Base-by-base conservation (phyloP, 192 early-diverging fungal genomes). In the Entophlyctis helioformis region DNA sequence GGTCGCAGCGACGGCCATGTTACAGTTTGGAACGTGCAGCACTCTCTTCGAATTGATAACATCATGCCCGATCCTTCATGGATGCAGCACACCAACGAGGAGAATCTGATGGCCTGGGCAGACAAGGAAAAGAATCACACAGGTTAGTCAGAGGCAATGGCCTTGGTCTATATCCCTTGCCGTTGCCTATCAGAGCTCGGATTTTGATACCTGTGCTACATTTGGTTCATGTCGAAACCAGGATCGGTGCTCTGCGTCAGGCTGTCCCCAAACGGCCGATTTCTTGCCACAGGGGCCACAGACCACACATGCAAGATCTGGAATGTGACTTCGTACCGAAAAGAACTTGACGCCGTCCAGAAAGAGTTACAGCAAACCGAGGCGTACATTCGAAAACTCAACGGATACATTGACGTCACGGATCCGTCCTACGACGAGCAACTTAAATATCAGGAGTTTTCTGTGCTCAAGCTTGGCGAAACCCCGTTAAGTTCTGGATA, bases 231-330 rank as follows among this genome's bases (percentile, higher is more conserved):
- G 29, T 31, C 11, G 29, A 11, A 31, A 2, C 4, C 36, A 57
- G 71, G 68, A 9, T 53, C 75, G 2, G 68, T 78, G 21, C 36
- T 72, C 38, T 54, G 46, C 21, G 38, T 72, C 21, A 41, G 43
- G 18, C 38, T 76, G 8, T 64, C 66, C 0, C 60, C 67, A 0
- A 69, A 69, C 46, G 51, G 51, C 37, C 57, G 50, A 21, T 59
- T 64, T 26, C 48, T 78, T 5, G 70, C 67, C 1, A 57, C 72
- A 8, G 63, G 68, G 1, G 54, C 64, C 16, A 57, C 56, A 15
- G 75, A 78, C 46, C 57, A 70, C 47, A 78, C 75, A 6, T 64
- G 69, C 38, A 78, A 78, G 48, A 28, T 78, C 19, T 78, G 75
- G 75, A 59, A 42, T 36, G 53, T 78, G 6, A 43, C 59, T 27